Evolutionary conservation across 345 rosid species (phyloP).

Genomic region (Hibiscus tridactylites): DNA sequence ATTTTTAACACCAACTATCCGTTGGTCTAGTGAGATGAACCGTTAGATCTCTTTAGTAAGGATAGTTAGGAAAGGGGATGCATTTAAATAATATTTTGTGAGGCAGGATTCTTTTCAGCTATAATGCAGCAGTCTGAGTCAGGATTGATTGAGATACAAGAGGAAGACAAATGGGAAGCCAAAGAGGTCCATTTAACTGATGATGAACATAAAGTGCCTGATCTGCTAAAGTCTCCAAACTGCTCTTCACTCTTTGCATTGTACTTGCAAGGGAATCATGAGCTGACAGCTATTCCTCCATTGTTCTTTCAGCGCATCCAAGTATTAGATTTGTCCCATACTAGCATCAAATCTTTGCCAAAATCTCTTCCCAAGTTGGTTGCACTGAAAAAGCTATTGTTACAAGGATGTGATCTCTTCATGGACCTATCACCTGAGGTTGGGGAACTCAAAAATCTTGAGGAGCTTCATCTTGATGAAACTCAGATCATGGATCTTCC

Average conservation of each 20-base stretch:
- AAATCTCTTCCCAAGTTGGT: too few species aligned
- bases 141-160: neutral
- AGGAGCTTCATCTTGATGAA: constrained; percentile 24
- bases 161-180: neutral
- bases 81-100: too few species aligned
- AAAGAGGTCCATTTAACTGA: neutral
- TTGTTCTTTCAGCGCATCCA: too few species aligned
- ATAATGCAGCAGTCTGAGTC: neutral
- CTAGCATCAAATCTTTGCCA: too few species aligned
- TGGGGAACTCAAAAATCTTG: constrained; percentile 18
- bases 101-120: neutral
- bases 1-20: too few species aligned
- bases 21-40: too few species aligned
- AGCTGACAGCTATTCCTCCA: too few species aligned
- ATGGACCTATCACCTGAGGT: constrained; percentile 14
- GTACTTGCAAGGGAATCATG: constrained; percentile 8
- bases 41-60: too few species aligned
- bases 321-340: too few species aligned
- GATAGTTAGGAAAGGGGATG: too few species aligned
- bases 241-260: neutral
- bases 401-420: constrained; percentile 18
- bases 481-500: constrained; percentile 14
- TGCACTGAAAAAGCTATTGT: neutral
- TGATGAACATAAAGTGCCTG: constrained; percentile 2
- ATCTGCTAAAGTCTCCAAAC: constrained; percentile 7